These are phyloP conservation scores for Peronosclerospora sorghi DNA, from an alignment of 352 stramenopile genomes.

Conservation along the genomic window DNA sequence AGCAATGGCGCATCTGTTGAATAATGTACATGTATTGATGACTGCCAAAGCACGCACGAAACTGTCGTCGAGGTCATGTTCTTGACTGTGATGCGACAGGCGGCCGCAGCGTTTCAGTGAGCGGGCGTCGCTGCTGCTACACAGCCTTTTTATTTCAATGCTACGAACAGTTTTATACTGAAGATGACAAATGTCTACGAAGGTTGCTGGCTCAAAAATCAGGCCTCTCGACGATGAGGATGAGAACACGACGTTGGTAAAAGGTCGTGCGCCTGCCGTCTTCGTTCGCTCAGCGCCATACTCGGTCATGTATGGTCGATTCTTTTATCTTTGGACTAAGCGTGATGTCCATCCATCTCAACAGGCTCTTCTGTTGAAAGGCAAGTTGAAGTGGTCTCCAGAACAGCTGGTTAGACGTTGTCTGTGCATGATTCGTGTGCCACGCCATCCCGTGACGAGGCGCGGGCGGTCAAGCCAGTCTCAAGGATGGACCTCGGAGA, in stretches of 20 bases:
- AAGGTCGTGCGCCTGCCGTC: neutral
- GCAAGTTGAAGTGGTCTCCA: constrained; percentile 19
- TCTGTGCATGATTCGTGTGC: constrained; percentile 8
- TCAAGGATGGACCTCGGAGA: constrained; percentile 9
- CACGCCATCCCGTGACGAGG: constrained; percentile 18
- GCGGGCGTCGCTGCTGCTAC: constrained; percentile 1
- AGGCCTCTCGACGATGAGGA: constrained; percentile 3
- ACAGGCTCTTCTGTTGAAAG: constrained; percentile 10
- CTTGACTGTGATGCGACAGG: too few species aligned
- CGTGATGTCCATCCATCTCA: neutral
- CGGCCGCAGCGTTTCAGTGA: constrained; percentile 3
- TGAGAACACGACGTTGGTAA: constrained; percentile 1
- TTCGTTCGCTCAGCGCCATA: neutral
- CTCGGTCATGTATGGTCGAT: neutral
- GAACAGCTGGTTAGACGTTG: neutral
- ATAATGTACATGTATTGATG: too few species aligned
- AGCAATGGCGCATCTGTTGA: too few species aligned
- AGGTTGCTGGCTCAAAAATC: neutral
- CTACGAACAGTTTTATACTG: constrained; percentile 2
- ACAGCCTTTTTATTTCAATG: too few species aligned
- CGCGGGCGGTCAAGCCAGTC: constrained; percentile 5
- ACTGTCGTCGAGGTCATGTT: too few species aligned
- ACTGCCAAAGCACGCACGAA: too few species aligned
- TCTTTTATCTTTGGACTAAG: constrained; percentile 2
- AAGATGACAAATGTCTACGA: neutral